A percentile compares a stretch with the other conserved stretches of the same genome.
Conservation (phyloP, 208 protist species). For the Crithidia thermophila region DNA sequence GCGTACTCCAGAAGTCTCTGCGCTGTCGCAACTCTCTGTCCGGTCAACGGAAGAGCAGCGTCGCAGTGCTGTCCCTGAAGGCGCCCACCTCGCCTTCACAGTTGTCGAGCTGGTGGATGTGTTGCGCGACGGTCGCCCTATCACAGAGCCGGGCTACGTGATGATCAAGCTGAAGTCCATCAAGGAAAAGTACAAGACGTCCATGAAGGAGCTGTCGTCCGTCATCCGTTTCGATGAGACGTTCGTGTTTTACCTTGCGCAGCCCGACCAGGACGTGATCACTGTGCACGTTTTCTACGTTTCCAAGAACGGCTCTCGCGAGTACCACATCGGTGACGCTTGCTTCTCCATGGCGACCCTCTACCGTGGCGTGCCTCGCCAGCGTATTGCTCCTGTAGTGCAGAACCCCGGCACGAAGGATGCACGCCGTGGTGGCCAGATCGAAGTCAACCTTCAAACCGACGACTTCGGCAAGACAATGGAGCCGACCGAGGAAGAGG, state of each 20-base stretch:
- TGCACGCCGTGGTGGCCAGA: slow-evolving; percentile 54
- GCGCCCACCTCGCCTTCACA: slow-evolving; percentile 82
- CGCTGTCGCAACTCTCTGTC: slow-evolving; percentile 55
- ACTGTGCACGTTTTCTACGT: slow-evolving; percentile 89
- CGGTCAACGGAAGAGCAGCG: slow-evolving; percentile 52
- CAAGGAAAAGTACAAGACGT: slow-evolving; percentile 92
- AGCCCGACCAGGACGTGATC: slow-evolving; percentile 90
- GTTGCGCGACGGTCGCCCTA: slow-evolving; percentile 55
- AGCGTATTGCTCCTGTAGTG: slow-evolving; percentile 75
- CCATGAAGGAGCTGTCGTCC: slow-evolving; percentile 68
- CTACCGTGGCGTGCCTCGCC: slow-evolving; percentile 69
- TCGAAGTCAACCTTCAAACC: slow-evolving; percentile 80
- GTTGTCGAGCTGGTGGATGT: slow-evolving; percentile 75
- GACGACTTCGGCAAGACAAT: slow-evolving; percentile 83
- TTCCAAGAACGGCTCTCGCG: slow-evolving; percentile 57
- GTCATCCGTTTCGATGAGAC: slow-evolving; percentile 83
- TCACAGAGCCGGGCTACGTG: slow-evolving; percentile 77
- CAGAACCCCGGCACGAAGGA: slow-evolving; percentile 80
- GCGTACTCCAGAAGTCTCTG: slow-evolving; percentile 22
- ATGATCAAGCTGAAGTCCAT: slow-evolving; percentile 91
- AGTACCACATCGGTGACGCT: slow-evolving; percentile 85
- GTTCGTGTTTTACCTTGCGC: slow-evolving; percentile 87
- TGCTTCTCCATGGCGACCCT: slow-evolving; percentile 89
- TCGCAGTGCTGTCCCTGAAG: slow-evolving; percentile 68
- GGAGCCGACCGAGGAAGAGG: slow-evolving; percentile 51